These are phyloP conservation scores for Cutaneotrichosporon spelunceum DNA, from an alignment of 1,284 basidiomycete species.

Conservation along the genomic window DNA sequence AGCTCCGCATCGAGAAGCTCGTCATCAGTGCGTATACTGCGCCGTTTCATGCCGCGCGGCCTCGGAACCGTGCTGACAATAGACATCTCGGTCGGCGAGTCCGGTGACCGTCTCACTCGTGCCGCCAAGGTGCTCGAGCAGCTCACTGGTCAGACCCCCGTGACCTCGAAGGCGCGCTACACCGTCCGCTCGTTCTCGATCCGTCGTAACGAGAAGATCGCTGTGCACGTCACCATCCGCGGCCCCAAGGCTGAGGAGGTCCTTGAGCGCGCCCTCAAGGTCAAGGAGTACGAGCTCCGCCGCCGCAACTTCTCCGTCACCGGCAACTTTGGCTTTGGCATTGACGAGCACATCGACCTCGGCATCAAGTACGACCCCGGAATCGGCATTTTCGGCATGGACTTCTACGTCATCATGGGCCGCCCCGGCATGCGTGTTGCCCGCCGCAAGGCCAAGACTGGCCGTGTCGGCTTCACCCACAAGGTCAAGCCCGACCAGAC, in stretches of 20 bases:
- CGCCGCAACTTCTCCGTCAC: conserved; percentile 90
- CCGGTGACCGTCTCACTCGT: conserved; percentile 97
- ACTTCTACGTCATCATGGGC: conserved; percentile 97
- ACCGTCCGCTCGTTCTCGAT: conserved; percentile 99
- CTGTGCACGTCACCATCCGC: conserved; percentile 97
- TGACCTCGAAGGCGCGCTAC: conserved; percentile 99
- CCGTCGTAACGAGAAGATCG: conserved; percentile 99
- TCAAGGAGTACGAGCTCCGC: conserved; percentile 98
- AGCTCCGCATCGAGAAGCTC: conserved; percentile 97
- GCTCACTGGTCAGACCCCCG: conserved; percentile 98
- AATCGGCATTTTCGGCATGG: conserved; percentile 98
- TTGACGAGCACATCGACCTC: conserved; percentile 98
- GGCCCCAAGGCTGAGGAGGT: conserved; percentile 99
- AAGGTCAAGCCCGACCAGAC: conserved; percentile 88
- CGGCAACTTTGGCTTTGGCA: conserved; percentile 97
- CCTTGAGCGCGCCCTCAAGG: conserved; percentile 97
- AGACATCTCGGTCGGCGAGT: conserved; percentile 99
- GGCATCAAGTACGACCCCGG: conserved; percentile 96
- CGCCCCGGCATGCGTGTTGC: conserved; percentile 91
- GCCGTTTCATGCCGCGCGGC: neutral
- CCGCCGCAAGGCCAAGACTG: conserved; percentile 83
- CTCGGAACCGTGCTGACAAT: conserved; percentile 15
- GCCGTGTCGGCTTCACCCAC: conserved; percentile 83
- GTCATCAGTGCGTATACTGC: conserved; percentile 81
- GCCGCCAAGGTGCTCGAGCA: conserved; percentile 99